Evolutionary conservation across 352 stramenopile species (phyloP).

Genomic region (Phytopythium oedochilum): DNA sequence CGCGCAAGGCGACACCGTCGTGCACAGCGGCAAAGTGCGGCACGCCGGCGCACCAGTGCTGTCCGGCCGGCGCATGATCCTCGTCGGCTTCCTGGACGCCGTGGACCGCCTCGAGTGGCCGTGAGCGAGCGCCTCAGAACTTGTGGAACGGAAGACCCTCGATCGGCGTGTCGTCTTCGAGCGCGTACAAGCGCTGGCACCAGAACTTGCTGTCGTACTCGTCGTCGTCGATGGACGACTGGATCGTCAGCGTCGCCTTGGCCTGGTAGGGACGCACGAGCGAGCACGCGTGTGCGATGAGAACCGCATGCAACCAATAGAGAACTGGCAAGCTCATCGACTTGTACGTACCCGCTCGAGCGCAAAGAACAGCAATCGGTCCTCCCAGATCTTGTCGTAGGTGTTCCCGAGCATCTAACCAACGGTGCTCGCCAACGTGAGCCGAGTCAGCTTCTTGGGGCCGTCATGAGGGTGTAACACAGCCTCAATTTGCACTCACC

Average conservation of each 20-base stretch:
- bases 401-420: conserved; percentile 78
- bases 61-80: conserved; percentile 76
- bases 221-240: conserved; percentile 58
- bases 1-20: conserved; percentile 77
- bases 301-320: not conserved
- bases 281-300: not conserved
- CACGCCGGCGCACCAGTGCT: conserved; percentile 89
- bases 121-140: conserved; percentile 52
- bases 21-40: conserved; percentile 92
- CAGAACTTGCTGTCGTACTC: conserved; percentile 72
- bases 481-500: conserved; percentile 17
- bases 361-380: conserved; percentile 75
- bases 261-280: conserved; percentile 28
- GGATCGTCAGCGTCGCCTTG: conserved; percentile 74
- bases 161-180: conserved; percentile 72
- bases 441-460: no score
- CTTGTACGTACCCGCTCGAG: conserved; percentile 50
- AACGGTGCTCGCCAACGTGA: not conserved
- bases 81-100: conserved; percentile 93
- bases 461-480: not conserved
- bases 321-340: no score
- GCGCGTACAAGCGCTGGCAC: conserved; percentile 65
- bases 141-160: conserved; percentile 75
- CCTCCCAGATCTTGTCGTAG: conserved; percentile 85
- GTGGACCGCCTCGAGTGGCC: conserved; percentile 35